Base-by-base conservation (phyloP, 345 rosid species). In the Microcos paniculata region DNA sequence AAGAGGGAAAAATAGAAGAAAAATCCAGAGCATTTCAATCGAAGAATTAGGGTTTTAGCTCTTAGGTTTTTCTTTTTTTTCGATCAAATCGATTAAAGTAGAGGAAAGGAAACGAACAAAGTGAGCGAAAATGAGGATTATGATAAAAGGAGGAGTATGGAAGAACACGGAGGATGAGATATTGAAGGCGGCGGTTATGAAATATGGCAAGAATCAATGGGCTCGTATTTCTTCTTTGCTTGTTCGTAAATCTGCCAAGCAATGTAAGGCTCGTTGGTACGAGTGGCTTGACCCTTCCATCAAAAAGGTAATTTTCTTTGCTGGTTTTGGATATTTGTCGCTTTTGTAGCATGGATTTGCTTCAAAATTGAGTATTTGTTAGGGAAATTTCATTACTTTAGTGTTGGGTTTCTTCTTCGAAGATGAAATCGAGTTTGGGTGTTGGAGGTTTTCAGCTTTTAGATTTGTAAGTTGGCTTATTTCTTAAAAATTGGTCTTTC, bases 121-220 rank as follows among this genome's bases (percentile, higher is more conserved):
- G 72, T 75, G 65, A 81, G 84, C 74, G 82, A 92, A 91, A 86
- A 93, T 96, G 99, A 94, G 99, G 99, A 96, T 96, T 74, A 96
- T 94, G 99, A 96, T 96, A 68, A 93, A 96, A 80, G 99, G 99
- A 57, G 99, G 99, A 14, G 99, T 96, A 59, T 96, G 99, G 99
- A 96, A 96, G 91, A 96, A 96, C 97, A 96, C 99, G 72, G 99
- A 96, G 86, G 99, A 94, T 91, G 99, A 96, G 88, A 96, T 96
- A 70, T 90, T 96, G 35, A 96, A 94, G 59, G 98, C 99, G 51
- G 99, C 98, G 33, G 98, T 96, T 59, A 96, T 96, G 99, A 96
- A 96, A 83, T 96, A 96, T 73, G 97, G 99, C 40, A 96, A 96
- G 84, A 96, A 96, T 51, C 99, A 96, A 70, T 96, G 99, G 99